Evolutionary conservation across 2,329 filamentous ascomycete genomes (phyloP).

Genomic region (Cercospora sp.): DNA sequence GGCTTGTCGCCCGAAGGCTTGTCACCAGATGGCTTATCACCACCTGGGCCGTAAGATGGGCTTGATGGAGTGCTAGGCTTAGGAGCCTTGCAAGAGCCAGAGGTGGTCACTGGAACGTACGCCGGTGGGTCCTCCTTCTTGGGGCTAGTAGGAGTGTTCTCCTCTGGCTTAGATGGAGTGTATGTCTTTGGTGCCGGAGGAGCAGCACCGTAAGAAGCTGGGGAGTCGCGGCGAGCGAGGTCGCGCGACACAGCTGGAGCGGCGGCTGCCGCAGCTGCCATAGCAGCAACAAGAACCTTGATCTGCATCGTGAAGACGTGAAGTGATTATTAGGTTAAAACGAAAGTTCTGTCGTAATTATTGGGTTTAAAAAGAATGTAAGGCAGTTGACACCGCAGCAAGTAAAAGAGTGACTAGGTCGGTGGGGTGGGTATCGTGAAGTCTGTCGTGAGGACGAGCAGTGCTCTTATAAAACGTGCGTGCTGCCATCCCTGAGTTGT

Average conservation of each 20-base stretch:
- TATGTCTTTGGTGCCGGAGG: neutral
- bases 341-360: slow-evolving; percentile 2
- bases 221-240: neutral
- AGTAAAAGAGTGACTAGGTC: slow-evolving; percentile 5
- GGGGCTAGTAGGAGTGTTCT: neutral
- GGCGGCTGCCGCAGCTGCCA: slow-evolving; percentile 1
- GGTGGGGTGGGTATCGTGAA: slow-evolving; percentile 2
- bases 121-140: neutral
- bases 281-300: neutral
- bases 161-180: neutral
- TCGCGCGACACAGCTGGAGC: neutral
- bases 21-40: neutral
- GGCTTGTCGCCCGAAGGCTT: neutral
- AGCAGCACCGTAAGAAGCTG: neutral
- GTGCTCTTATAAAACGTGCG: neutral
- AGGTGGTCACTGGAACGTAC: neutral
- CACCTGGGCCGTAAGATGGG: neutral
- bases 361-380: slow-evolving; percentile 2
- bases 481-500: slow-evolving; percentile 3
- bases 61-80: neutral
- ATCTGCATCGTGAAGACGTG: slow-evolving; percentile 5
- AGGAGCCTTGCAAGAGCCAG: neutral
- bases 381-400: slow-evolving; percentile 1
- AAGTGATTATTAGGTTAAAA: slow-evolving; percentile 4
- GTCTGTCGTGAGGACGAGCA: neutral